Evolutionary conservation across 805 yeast species (phyloP), one percentile per base, ranked within the genome.

Genomic region (Lipomyces starkeyi): DNA sequence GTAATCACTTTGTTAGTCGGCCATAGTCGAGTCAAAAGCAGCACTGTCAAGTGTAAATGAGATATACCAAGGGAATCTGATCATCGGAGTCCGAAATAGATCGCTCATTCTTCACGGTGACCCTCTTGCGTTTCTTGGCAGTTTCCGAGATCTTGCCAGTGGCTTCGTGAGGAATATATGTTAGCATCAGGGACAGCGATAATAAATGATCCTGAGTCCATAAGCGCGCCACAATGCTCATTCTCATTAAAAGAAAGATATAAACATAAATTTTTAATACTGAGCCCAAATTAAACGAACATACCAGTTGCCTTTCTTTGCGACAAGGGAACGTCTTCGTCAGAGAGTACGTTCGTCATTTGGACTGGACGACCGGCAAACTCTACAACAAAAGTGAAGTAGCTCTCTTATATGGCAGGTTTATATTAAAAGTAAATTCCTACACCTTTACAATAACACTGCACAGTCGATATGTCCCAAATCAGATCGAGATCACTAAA

Each of bases 251-350:
- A 47, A 27, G 27, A 20, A 32, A 22, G 3, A 27, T 27, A 60
- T 3, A 49, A 47, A 2, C 20, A 14, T n/a, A 40, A 27, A 20
- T 20, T 14, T 3, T 25, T 25, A 22, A 0, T 11, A 25, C 34
- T 25, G 56, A 22, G 11, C 8, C 4, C 56, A n/a, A 53, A 53
- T 11, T 29, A 43, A 37, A 40, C 40, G 62, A 52, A 57, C 63
- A 25, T 61, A 58, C 62, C 57, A 3, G 8, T 25, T 0, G 58
- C 20, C 49, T 61, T 64, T 11, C 71, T 65, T 57, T 47, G 37
- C 43, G 68, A 57, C 59, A 67, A 43, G 14, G 71, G 71, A n/a
- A 67, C 32, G 47, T 67, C 71, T 20, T 67, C 71, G 40, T 67
- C 69, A 29, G 68, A 64, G 8, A 40, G 49, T 29, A 25, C 32